A percentile compares a stretch with the other conserved stretches of the same genome.
Conservation (phyloP, 2,329 filamentous ascomycete species). For the Biscogniauxia mediterranea region DNA sequence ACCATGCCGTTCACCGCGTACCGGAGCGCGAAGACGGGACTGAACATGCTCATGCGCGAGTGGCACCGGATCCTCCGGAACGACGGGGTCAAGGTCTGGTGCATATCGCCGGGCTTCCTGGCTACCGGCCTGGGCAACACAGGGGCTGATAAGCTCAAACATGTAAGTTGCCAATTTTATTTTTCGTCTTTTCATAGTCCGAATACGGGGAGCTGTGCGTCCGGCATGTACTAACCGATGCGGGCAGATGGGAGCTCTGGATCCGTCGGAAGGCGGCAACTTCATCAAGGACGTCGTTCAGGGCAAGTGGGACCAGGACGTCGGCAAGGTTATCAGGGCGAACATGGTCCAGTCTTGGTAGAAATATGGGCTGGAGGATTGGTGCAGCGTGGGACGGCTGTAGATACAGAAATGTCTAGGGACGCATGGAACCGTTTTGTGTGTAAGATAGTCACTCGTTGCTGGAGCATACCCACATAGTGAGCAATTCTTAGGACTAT, state of each 20-base stretch:
- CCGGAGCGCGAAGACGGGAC: slow-evolving; percentile 40
- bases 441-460: too few relatives aligned
- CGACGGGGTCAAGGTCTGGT: slow-evolving; percentile 47
- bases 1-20: slow-evolving; percentile 31
- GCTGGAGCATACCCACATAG: too few relatives aligned
- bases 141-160: slow-evolving; percentile 17
- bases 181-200: background rate
- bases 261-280: slow-evolving; percentile 24
- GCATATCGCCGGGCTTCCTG: slow-evolving; percentile 25
- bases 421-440: too few relatives aligned
- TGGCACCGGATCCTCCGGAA: slow-evolving; percentile 38
- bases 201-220: too few relatives aligned
- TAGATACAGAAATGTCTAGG: too few relatives aligned
- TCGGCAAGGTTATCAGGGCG: slow-evolving; percentile 24
- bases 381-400: too few relatives aligned
- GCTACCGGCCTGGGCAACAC: slow-evolving; percentile 19
- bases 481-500: too few relatives aligned
- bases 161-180: slow-evolving; percentile 19
- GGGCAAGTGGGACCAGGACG: slow-evolving; percentile 27
- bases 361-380: background rate
- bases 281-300: slow-evolving; percentile 29
- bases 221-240: slow-evolving; percentile 1
- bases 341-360: slow-evolving; percentile 27
- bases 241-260: slow-evolving; percentile 25
- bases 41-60: slow-evolving; percentile 50